These are phyloP conservation scores for Penicillium soppii DNA, from an alignment of 495 filamentous ascomycete species.

Conservation along the genomic window DNA sequence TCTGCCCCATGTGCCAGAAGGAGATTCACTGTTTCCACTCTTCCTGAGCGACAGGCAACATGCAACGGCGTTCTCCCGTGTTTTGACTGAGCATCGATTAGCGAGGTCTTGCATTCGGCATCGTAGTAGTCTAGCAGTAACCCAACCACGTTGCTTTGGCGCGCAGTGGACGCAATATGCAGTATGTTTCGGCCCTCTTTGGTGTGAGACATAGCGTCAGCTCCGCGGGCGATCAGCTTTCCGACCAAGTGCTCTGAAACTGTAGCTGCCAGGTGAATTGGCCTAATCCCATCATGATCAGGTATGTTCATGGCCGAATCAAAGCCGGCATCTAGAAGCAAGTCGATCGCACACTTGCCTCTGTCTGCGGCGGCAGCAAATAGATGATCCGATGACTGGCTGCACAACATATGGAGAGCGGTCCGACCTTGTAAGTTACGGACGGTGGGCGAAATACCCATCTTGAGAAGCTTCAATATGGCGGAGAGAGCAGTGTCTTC, in stretches of 20 bases:
- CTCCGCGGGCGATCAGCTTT: constrained; percentile 35
- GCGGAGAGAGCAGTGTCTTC: not conserved
- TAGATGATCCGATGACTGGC: constrained; percentile 6
- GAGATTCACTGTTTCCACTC: constrained; percentile 31
- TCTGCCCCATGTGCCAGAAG: constrained; percentile 34
- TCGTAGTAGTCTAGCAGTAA: constrained; percentile 30
- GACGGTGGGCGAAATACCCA: constrained; percentile 10
- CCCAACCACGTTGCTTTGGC: constrained; percentile 37
- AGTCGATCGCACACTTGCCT: constrained; percentile 8
- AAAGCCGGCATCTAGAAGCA: constrained; percentile 9
- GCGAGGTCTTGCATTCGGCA: constrained; percentile 1
- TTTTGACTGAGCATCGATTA: constrained; percentile 16
- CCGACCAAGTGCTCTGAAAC: constrained; percentile 28
- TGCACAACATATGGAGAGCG: constrained; percentile 21
- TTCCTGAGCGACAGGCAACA: constrained; percentile 36
- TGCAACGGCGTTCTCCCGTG: constrained; percentile 28
- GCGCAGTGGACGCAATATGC: constrained; percentile 37
- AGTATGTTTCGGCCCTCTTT: constrained; percentile 33
- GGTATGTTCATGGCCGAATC: not conserved
- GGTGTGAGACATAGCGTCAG: constrained; percentile 21
- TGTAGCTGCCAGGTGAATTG: constrained; percentile 35
- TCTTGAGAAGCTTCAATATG: not conserved
- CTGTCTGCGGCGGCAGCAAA: constrained; percentile 1
- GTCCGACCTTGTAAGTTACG: constrained; percentile 25
- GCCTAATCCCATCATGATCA: constrained; percentile 18